Conservation (phyloP, 2,329 filamentous ascomycete genomes). For the Cladophialophora carrionii region DNA sequence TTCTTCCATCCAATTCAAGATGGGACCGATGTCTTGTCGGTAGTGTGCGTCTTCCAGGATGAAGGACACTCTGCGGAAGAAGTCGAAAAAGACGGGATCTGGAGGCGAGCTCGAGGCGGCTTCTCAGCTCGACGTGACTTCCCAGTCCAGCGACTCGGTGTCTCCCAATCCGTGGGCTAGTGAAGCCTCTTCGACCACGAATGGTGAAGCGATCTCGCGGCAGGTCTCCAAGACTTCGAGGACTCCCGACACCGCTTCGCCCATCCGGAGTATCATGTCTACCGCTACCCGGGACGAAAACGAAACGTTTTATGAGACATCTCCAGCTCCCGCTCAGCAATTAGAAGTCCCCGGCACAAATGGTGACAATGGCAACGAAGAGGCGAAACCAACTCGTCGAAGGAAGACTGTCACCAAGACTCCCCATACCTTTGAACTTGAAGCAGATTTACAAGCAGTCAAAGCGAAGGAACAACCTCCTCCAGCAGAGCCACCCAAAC, state of each 20-base stretch:
- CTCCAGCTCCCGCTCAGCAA: conserved; percentile 18
- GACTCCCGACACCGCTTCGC: conserved; percentile 24
- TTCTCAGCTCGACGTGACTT: conserved; percentile 23
- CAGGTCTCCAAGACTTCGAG: conserved; percentile 30
- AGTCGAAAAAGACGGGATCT: conserved; percentile 21
- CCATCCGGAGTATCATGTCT: conserved; percentile 17
- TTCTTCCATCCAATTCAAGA: neutral
- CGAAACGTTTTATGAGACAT: conserved; percentile 20
- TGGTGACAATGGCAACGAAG: conserved; percentile 24
- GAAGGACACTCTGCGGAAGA: conserved; percentile 34
- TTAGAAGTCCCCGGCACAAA: conserved; percentile 19
- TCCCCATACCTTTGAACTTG: conserved; percentile 34
- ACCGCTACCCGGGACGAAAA: conserved; percentile 16
- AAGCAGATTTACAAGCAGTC: conserved; percentile 25
- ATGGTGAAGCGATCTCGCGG: conserved; percentile 28
- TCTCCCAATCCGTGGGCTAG: conserved; percentile 34
- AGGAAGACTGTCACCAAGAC: conserved; percentile 34
- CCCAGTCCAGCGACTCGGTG: conserved; percentile 30
- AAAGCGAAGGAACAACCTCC: conserved; percentile 28
- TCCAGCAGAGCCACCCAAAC: conserved; percentile 13
- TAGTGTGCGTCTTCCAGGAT: conserved; percentile 16
- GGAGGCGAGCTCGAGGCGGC: conserved; percentile 24
- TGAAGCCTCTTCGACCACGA: conserved; percentile 26
- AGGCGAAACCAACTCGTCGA: conserved; percentile 29
- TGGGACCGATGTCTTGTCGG: neutral